These are phyloP conservation scores for Alternaria gansuensis DNA, from an alignment of 2,329 filamentous ascomycete genomes.

Conservation along the genomic window DNA sequence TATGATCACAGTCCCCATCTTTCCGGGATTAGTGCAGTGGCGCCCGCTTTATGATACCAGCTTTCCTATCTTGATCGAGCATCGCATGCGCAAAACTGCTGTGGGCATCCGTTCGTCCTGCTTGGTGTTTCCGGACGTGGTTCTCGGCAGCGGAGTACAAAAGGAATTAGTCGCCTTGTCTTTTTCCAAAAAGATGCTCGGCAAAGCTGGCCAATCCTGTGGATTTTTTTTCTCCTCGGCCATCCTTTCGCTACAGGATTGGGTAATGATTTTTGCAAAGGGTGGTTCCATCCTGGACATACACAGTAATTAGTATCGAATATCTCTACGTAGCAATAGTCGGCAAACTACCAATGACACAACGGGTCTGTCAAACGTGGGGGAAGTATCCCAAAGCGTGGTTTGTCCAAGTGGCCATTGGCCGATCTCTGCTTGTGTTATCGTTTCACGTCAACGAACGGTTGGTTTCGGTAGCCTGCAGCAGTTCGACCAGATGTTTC, in stretches of 20 bases:
- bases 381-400: conserved; percentile 25
- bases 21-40: conserved; percentile 46
- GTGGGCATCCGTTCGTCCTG: conserved; percentile 43
- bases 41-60: conserved; percentile 51
- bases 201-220: conserved; percentile 20
- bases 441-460: conserved; percentile 35
- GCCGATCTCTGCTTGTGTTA: conserved; percentile 30
- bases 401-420: conserved; percentile 31
- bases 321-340: conserved; percentile 36
- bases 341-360: conserved; percentile 28
- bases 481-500: conserved; percentile 39
- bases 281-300: conserved; percentile 26
- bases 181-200: conserved; percentile 33
- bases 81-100: conserved; percentile 44
- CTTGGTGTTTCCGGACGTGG: conserved; percentile 36
- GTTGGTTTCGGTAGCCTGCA: conserved; percentile 43
- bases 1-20: conserved; percentile 54
- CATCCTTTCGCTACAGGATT: conserved; percentile 23
- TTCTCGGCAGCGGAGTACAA: conserved; percentile 39
- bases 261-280: conserved; percentile 24
- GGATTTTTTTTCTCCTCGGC: conserved; percentile 24
- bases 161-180: conserved; percentile 28
- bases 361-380: conserved; percentile 30
- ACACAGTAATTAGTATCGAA: conserved; percentile 27
- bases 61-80: conserved; percentile 42